These are phyloP conservation scores for Xylaria digitata DNA, from an alignment of 2,329 filamentous ascomycete genomes.

Conservation along the genomic window DNA sequence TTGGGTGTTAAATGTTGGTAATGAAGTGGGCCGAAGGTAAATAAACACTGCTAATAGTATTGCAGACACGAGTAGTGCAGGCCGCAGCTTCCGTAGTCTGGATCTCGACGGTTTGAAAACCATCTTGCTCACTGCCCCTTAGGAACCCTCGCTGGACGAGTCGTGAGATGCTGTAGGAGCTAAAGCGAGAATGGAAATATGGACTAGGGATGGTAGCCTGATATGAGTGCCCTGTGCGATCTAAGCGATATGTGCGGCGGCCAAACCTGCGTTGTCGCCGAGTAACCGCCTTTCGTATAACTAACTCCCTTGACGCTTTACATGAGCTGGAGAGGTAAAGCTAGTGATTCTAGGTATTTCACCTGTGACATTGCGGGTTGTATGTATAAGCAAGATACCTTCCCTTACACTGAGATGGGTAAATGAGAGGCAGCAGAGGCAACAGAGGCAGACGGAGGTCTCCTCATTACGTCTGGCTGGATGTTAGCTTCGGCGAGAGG, in stretches of 20 bases:
- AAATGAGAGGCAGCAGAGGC: slow-evolving; percentile 7
- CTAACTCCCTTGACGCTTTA: slow-evolving; percentile 15
- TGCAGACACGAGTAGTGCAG: slow-evolving; percentile 23
- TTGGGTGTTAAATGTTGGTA: neutral
- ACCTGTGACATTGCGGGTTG: slow-evolving; percentile 25
- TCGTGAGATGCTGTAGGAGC: neutral
- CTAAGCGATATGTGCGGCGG: neutral
- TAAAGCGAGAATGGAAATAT: neutral
- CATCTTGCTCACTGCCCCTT: slow-evolving; percentile 24
- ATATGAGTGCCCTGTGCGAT: slow-evolving; percentile 4
- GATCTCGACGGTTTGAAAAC: slow-evolving; percentile 29
- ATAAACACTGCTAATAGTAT: slow-evolving; percentile 29
- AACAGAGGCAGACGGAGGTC: neutral
- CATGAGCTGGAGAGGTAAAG: slow-evolving; percentile 20
- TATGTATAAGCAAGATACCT: neutral
- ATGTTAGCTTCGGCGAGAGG: slow-evolving; percentile 13
- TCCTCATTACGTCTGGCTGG: slow-evolving; percentile 4
- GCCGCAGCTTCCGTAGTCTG: slow-evolving; percentile 32
- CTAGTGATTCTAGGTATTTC: slow-evolving; percentile 18
- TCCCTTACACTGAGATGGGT: neutral
- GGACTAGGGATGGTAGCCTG: neutral
- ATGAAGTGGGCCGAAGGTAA: slow-evolving; percentile 24
- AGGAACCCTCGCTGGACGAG: neutral
- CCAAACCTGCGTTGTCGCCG: slow-evolving; percentile 9
- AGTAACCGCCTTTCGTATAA: slow-evolving; percentile 13